Base-by-base conservation (phyloP, 2,329 filamentous ascomycete genomes). In the Exophiala dermatitidis region DNA sequence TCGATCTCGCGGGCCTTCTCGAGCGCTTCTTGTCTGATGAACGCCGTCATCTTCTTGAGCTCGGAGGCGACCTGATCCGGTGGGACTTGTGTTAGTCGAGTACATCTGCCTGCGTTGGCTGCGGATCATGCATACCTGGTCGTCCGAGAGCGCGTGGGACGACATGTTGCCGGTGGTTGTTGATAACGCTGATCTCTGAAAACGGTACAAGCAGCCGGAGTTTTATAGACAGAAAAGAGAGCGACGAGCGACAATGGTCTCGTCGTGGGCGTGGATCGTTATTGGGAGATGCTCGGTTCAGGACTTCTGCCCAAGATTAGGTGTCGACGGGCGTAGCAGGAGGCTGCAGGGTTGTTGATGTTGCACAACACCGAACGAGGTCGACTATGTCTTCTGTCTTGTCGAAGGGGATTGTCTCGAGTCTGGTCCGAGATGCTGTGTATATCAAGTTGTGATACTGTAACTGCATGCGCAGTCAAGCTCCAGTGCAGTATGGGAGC, bases 31-130 rank as follows among this genome's bases (percentile, higher is more conserved):
- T 97, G 93, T 73, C 90, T 88, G 83, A 98, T 98, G 82, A 98
- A 98, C 70, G 90, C 91, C 56, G 93, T 97, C 93, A 98, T 98
- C 83, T 98, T 98, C 80, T 88, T 90, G 75, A 98, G 88, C 83
- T 98, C 93, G 75, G 88, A 85, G 75, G 88, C 85, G 80, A 98
- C 93, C 90, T 97, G 71, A 30, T 42, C 54, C 32, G 42, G 53
- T 53, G 59, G 59, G 48, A 58, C 12, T 41, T 28, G 38, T 19
- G 12, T 41, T 41, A 41, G 50, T 36, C 29, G 9, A 56, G 56
- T 29, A 40, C 34, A n/a, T 26, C 29, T 26, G 46, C 32, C 52
- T 53, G 55, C 19, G 52, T 48, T 37, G 8, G 47, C 10, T 41
- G 12, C 38, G 28, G n/a, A 41, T 19, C 19, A 19, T 4, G 38